Conservation (phyloP, 176 grass and related monocot species). For the Puccinellia tenuiflora region DNA sequence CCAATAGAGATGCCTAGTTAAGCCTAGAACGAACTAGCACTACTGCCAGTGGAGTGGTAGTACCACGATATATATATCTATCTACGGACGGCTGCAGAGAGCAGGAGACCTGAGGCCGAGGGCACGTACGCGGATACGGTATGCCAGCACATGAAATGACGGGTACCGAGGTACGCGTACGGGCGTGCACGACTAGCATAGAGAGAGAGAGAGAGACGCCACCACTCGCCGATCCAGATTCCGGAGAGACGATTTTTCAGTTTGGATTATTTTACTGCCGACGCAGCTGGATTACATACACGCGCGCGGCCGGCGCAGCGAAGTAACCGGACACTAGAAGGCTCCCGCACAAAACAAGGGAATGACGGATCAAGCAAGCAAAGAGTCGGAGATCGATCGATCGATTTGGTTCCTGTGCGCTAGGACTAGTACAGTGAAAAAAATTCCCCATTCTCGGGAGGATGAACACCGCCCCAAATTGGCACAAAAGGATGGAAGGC, state of each 20-base stretch:
- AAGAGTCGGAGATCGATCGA: constrained; percentile 8
- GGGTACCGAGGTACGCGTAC: constrained; percentile 22
- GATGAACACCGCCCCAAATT: background rate
- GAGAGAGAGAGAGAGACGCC: too few species aligned
- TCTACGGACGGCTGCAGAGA: background rate
- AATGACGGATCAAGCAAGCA: background rate
- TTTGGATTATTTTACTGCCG: background rate
- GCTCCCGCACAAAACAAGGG: background rate
- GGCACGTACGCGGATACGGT: constrained; percentile 1
- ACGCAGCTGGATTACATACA: too few species aligned
- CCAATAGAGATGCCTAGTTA: background rate
- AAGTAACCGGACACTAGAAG: background rate
- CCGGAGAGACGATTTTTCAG: background rate
- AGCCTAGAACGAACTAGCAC: background rate
- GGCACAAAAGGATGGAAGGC: background rate
- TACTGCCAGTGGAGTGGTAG: background rate
- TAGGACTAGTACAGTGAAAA: constrained; percentile 41
- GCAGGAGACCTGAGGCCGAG: background rate
- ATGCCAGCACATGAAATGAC: constrained; percentile 45
- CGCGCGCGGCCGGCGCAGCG: background rate
- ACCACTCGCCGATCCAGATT: constrained; percentile 8
- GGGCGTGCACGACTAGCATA: background rate
- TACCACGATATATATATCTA: background rate
- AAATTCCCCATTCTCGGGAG: constrained; percentile 29
- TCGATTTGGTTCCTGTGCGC: constrained; percentile 4